Base-by-base conservation (phyloP, 129 eudicot genomes). In the Flaveria ramosissima region DNA sequence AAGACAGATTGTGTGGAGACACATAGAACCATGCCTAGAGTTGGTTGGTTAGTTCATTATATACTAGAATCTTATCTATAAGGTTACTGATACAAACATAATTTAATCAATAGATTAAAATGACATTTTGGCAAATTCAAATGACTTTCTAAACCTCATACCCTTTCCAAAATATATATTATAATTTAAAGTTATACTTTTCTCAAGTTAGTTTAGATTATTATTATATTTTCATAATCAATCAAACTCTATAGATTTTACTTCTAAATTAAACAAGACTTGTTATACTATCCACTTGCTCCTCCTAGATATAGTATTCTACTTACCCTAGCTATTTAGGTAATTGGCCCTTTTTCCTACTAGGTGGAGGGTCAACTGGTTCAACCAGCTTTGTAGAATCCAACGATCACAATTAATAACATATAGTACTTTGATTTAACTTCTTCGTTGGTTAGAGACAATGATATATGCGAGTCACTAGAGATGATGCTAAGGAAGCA, bases 331-430 rank as follows among this genome's bases (percentile, higher is more conserved):
- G 39, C 66, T 23, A 59, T 59, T 51, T 23, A 59, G 2, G 7
- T 59, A 23, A 59, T 61, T 12, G 15, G 17, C 20, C 8, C 12
- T n/a, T 14, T 70, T 68, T 70, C 14, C 9, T 46, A 11, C 23
- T 7, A 50, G 26, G 16, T 15, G 42, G 30, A 71, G 47, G 48
- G 65, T 52, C 64, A 71, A 52, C 30, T 48, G 50, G 27, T 62
- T 27, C 43, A 27, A 30, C 68, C 20, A 30, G 68, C 17, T 17
- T 60, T 23, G 9, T 53, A 16, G 41, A 70, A 48, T 50, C 63
- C 65, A 48, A 52, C 9, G 50, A 52, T 72, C 76, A 52, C 62
- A 72, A 9, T 71, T 11, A n/a, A 53, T n/a, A 52, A 12, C 32
- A 48, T 51, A 72, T 13, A 52, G 46, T 50, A 71, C 23, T 36